Evolutionary conservation across 1,284 basidiomycete species (phyloP).

Genomic region (Entoloma clypeatum): DNA sequence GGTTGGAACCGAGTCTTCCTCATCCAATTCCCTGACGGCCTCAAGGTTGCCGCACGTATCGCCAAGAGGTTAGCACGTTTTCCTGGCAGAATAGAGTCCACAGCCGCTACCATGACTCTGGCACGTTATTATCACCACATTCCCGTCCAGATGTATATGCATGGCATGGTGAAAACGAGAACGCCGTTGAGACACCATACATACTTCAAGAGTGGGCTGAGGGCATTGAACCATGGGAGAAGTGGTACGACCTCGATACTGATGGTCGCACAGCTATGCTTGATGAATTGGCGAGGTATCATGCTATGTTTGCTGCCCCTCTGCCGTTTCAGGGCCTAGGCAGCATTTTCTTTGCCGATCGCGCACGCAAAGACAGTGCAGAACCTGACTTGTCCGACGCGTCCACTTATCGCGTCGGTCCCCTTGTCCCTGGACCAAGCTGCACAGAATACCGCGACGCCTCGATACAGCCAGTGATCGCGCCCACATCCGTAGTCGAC

Average conservation of each 20-base stretch:
- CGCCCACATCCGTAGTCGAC: neutral
- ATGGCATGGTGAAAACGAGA: neutral
- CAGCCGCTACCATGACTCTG: neutral
- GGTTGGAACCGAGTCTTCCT: neutral
- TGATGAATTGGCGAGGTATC: neutral
- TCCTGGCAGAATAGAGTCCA: neutral
- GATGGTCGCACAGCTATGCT: neutral
- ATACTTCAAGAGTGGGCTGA: neutral
- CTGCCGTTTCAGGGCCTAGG: neutral
- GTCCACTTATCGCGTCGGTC: slow-evolving; percentile 1
- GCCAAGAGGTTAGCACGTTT: neutral
- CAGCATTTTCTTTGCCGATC: neutral
- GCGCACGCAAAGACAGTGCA: neutral
- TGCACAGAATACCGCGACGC: neutral
- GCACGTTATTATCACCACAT: neutral
- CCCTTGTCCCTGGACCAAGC: slow-evolving; percentile 1
- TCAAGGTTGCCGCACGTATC: neutral
- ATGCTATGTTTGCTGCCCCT: neutral
- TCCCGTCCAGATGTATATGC: neutral
- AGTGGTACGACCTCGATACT: neutral
- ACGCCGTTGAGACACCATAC: slow-evolving; percentile 1
- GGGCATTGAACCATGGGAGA: neutral
- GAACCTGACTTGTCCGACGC: neutral
- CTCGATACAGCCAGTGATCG: neutral
- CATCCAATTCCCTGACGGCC: neutral